Evolutionary conservation across 176 grass and related monocot genomes (phyloP), one percentile per base, ranked within the genome.

Genomic region (Avena eriantha): DNA sequence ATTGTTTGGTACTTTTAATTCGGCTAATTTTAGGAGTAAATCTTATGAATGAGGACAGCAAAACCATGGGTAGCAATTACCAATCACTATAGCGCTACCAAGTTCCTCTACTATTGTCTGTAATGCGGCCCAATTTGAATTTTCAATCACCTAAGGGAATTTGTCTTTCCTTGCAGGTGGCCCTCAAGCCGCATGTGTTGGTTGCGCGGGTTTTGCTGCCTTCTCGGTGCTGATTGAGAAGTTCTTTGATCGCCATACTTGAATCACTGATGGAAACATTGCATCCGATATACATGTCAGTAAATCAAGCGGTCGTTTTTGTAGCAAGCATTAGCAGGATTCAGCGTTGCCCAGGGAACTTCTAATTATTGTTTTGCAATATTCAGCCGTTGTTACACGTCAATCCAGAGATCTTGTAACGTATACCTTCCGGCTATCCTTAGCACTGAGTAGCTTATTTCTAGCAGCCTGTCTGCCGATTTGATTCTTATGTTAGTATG

Each of bases 201-300:
- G 97, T 56, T 96, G 97, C 78, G 97, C 84, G 21, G 97, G 97
- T 73, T 99, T 99, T 91, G 90, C 94, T 66, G 87, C 97, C 31
- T 99, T 99, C 85, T 99, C 97, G 10, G 94, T 96, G 36, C 50
- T 63, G 56, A 96, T 99, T 55, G 97, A 99, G 85, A 99, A 96
- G 92, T 93, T 99, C 85, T 78, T 99, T 26, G 97, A 98, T 50
- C 86, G 92, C 23, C 92, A 99, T 85, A 82, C 77, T 29, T 99
- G 86, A 95, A 87, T 33, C 18, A 58, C n/a, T 48, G 35, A 7
- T 45, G 36, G 83, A 76, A 54, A 77, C 58, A 23, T 66, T 77
- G 45, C 21, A 41, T 66, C 47, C 33, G 16, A 14, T 41, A 67
- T 68, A 21, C 17, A 4, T 48, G 16, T 74, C 24, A 31, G 56